Evolutionary conservation across 2,329 filamentous ascomycete genomes (phyloP).

Genomic region (Apiospora marii): DNA sequence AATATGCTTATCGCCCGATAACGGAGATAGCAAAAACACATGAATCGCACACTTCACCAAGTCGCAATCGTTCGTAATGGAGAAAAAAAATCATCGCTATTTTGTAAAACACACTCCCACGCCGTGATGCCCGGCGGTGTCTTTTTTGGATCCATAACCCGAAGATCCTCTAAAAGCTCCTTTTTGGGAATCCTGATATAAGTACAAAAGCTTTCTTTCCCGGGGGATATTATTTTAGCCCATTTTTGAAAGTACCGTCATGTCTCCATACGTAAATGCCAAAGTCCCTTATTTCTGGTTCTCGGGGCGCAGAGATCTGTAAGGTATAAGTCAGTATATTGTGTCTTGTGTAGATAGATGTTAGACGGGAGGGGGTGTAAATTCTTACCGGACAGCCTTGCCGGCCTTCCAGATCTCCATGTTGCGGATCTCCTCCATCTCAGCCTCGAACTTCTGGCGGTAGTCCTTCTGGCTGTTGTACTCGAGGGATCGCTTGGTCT

Average conservation of each 20-base stretch:
- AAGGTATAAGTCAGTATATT: constrained; percentile 34
- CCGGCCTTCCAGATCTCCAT: constrained; percentile 99
- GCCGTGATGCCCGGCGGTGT: constrained; percentile 7
- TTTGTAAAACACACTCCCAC: constrained; percentile 11
- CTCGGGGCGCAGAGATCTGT: constrained; percentile 80
- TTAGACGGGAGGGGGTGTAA: constrained; percentile 16
- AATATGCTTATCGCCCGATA: constrained; percentile 33
- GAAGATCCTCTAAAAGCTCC: constrained; percentile 29
- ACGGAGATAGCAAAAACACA: constrained; percentile 28
- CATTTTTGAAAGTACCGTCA: constrained; percentile 32
- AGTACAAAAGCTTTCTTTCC: constrained; percentile 42
- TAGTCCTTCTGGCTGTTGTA: constrained; percentile 98
- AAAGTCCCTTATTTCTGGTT: constrained; percentile 73
- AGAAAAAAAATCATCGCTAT: constrained; percentile 12
- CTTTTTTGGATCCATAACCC: constrained; percentile 26
- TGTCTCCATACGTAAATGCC: constrained; percentile 32
- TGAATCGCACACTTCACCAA: constrained; percentile 4
- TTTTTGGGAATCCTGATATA: constrained; percentile 46
- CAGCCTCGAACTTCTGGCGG: constrained; percentile 95
- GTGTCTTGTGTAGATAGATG: not conserved
- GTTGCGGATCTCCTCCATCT: constrained; percentile 98
- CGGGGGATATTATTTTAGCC: constrained; percentile 34
- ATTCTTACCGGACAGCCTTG: constrained; percentile 85
- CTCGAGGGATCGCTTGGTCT: constrained; percentile 96
- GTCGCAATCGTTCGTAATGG: not conserved